Conservation (phyloP, 2,329 filamentous ascomycete genomes). For the Colletotrichum musae region DNA sequence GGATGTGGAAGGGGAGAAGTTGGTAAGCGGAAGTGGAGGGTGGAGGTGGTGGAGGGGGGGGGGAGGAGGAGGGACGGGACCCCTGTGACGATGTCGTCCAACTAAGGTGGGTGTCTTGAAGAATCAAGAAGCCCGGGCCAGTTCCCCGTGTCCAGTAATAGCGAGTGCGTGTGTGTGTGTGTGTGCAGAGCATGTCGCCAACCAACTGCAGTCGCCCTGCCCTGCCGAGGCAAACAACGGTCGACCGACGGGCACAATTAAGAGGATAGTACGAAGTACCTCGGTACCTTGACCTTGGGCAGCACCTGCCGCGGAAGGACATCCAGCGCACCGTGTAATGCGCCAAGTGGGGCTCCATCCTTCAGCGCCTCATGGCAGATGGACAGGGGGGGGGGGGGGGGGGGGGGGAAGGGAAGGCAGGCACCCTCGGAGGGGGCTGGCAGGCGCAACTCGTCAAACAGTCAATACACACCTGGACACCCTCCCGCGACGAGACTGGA, state of each 20-base stretch:
- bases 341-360: conserved; percentile 29
- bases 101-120: conserved; percentile 29
- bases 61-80: conserved; percentile 5
- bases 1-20: conserved; percentile 7
- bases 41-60: conserved; percentile 2
- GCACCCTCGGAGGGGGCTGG: not conserved
- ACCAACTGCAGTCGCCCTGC: conserved; percentile 20
- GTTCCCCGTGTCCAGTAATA: not conserved
- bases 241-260: not conserved
- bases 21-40: not conserved
- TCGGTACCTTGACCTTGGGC: not conserved
- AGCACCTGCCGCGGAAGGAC: conserved; percentile 15
- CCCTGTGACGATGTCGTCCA: conserved; percentile 39
- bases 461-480: not conserved
- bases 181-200: not conserved
- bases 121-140: conserved; percentile 14
- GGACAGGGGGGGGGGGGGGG: not conserved
- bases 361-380: conserved; percentile 36
- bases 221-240: conserved; percentile 20
- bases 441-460: not conserved
- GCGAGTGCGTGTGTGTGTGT: too few relatives aligned
- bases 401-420: too few relatives aligned
- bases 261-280: too few relatives aligned
- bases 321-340: conserved; percentile 28
- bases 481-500: conserved; percentile 4